Percentiles rank a stretch among this genome's conserved stretches.
Evolutionary conservation across 306 rosid genomes (phyloP).

Genomic region (Trifolium pratense): DNA sequence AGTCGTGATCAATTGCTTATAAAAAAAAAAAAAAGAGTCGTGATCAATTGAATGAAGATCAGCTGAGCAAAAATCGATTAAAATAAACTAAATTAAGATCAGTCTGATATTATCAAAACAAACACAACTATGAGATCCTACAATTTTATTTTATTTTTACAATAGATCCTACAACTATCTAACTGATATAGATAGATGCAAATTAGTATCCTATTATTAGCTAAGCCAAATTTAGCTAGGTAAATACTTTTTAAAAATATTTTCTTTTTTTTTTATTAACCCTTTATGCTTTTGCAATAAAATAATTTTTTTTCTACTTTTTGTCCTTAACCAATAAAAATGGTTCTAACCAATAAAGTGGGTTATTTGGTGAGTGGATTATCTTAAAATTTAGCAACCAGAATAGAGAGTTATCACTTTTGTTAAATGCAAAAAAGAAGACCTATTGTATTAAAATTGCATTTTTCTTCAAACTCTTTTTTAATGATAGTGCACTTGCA

Average conservation of each 20-base stretch:
- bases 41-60: too few relatives aligned
- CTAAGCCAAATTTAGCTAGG: neutral
- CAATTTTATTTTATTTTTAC: too few relatives aligned
- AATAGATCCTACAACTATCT: too few relatives aligned
- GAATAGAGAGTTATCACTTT: neutral
- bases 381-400: neutral
- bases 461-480: neutral
- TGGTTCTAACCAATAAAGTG: neutral
- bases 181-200: neutral
- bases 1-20: too few relatives aligned
- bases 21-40: too few relatives aligned
- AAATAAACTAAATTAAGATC: too few relatives aligned
- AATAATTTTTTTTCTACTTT: neutral
- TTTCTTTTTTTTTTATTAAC: neutral
- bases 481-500: neutral
- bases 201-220: neutral
- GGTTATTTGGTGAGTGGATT: neutral
- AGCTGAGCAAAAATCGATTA: too few relatives aligned
- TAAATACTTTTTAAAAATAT: neutral
- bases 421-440: neutral
- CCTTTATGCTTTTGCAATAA: neutral
- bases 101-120: too few relatives aligned
- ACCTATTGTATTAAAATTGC: too few relatives aligned
- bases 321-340: neutral
- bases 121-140: too few relatives aligned